Evolutionary conservation across 228 moss, liverwort and hornwort genomes (phyloP).

Genomic region (Sphagnum fallax): DNA sequence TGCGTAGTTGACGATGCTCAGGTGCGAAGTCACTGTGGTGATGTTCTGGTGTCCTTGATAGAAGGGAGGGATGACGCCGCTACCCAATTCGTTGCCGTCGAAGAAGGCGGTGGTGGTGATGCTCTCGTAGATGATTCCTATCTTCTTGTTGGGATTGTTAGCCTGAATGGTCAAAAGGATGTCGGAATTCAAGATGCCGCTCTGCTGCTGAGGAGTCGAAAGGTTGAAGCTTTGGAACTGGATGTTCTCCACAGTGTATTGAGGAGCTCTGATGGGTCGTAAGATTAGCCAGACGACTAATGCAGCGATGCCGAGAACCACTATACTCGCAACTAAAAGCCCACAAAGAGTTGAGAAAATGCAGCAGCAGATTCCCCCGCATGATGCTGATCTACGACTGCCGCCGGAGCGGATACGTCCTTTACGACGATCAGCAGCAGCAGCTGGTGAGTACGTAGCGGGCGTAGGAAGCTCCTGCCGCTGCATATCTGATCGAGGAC

Average conservation of each 20-base stretch:
- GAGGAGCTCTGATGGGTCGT: constrained; percentile 41
- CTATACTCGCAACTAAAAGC: constrained; percentile 19
- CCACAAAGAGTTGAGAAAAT: too few species aligned
- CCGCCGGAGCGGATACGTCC: too few species aligned
- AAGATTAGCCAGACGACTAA: constrained; percentile 68
- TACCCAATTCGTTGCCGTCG: not conserved
- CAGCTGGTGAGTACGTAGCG: too few species aligned
- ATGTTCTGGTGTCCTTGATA: constrained; percentile 16
- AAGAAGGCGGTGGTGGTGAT: constrained; percentile 27
- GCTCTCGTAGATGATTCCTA: constrained; percentile 27
- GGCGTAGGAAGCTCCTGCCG: too few species aligned
- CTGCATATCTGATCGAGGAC: too few species aligned
- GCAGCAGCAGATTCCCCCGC: too few species aligned
- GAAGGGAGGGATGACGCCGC: constrained; percentile 12
- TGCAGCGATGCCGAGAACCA: constrained; percentile 36
- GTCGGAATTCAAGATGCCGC: constrained; percentile 25
- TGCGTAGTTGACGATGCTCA: constrained; percentile 44
- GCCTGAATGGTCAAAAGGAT: constrained; percentile 12
- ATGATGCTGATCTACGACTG: too few species aligned
- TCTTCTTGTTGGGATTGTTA: constrained; percentile 28
- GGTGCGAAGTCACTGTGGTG: constrained; percentile 17
- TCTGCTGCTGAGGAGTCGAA: not conserved
- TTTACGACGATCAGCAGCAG: too few species aligned
- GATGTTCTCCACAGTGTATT: constrained; percentile 37
- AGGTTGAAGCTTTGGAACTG: constrained; percentile 16